A percentile compares a stretch with the other conserved stretches of the same genome.
Evolutionary conservation across 1,284 basidiomycete genomes (phyloP).

Genomic region (Melampsora abietis-canadensis): DNA sequence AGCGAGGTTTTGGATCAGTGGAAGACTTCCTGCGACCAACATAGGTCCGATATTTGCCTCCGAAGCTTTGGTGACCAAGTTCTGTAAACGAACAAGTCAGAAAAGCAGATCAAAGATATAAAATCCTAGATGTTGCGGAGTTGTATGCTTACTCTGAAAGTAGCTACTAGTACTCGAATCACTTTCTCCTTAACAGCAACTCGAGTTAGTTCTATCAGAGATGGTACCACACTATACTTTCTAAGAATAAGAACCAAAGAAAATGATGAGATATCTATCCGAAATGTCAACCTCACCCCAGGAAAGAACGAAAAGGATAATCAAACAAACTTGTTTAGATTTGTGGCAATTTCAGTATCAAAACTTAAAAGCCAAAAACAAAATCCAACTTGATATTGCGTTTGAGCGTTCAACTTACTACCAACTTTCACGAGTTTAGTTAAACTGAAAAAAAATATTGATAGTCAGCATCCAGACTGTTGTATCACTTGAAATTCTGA

Average conservation of each 20-base stretch:
- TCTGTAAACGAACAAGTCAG: conserved; percentile 58
- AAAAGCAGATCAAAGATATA: background rate
- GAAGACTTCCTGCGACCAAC: conserved; percentile 80
- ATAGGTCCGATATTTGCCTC: conserved; percentile 82
- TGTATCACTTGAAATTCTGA: too few species aligned
- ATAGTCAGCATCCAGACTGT: too few species aligned
- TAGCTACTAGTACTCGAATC: conserved; percentile 87
- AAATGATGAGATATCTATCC: background rate
- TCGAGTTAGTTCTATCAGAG: conserved; percentile 80
- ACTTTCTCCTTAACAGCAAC: conserved; percentile 95
- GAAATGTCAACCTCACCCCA: background rate
- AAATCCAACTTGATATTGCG: conserved; percentile 88
- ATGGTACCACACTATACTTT: conserved; percentile 83
- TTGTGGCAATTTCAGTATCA: conserved; percentile 74
- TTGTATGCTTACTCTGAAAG: conserved; percentile 67
- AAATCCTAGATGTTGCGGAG: conserved; percentile 15
- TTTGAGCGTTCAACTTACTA: conserved; percentile 68
- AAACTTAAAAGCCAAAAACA: conserved; percentile 94
- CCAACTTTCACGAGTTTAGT: conserved; percentile 15
- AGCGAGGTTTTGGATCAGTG: conserved; percentile 78
- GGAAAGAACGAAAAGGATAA: background rate
- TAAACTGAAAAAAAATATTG: conserved; percentile 5
- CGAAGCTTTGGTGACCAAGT: conserved; percentile 77
- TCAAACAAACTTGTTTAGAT: conserved; percentile 67
- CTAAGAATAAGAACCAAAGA: conserved; percentile 55